These are phyloP conservation scores for Thinopyrum elongatum DNA, from an alignment of 176 grass and related monocot species.

Conservation along the genomic window DNA sequence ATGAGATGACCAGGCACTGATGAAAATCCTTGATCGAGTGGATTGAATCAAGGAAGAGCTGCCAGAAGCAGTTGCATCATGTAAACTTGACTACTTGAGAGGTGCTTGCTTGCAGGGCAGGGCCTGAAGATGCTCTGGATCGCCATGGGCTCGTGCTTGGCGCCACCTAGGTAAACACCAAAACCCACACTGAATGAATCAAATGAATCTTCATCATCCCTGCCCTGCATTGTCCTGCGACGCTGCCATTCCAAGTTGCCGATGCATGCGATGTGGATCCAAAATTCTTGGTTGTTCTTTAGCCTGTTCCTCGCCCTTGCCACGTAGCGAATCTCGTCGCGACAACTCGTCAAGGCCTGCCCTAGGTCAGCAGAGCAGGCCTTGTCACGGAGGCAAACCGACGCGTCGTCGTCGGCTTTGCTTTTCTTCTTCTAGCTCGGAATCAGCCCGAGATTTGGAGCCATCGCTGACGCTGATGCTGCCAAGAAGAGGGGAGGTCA, in stretches of 20 bases:
- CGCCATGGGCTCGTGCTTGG: conserved; percentile 39
- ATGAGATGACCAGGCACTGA: conserved; percentile 35
- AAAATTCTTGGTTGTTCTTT: conserved; percentile 32
- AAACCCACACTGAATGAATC: background rate
- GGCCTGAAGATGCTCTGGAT: conserved; percentile 7
- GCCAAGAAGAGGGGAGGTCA: background rate
- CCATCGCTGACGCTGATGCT: background rate
- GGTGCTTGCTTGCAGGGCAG: background rate
- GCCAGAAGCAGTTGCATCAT: conserved; percentile 36
- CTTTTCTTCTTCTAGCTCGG: conserved; percentile 7
- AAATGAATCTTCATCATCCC: background rate
- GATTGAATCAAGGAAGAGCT: conserved; percentile 1
- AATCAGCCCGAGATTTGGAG: background rate
- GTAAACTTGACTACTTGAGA: conserved; percentile 1
- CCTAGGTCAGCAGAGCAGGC: background rate
- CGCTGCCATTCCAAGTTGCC: background rate
- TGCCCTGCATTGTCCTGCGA: background rate
- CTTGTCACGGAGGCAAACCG: conserved; percentile 19
- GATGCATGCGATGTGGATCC: conserved; percentile 19
- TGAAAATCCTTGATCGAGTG: conserved; percentile 20
- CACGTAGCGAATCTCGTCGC: background rate
- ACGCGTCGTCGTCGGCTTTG: conserved; percentile 22
- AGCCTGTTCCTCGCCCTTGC: conserved; percentile 17
- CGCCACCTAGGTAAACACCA: conserved; percentile 32
- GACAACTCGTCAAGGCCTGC: conserved; percentile 45